A percentile compares a stretch with the other conserved stretches of the same genome.
phyloP scores from a whole-genome alignment of 305 asterid species.

The Fraxinus dipetala region DNA sequence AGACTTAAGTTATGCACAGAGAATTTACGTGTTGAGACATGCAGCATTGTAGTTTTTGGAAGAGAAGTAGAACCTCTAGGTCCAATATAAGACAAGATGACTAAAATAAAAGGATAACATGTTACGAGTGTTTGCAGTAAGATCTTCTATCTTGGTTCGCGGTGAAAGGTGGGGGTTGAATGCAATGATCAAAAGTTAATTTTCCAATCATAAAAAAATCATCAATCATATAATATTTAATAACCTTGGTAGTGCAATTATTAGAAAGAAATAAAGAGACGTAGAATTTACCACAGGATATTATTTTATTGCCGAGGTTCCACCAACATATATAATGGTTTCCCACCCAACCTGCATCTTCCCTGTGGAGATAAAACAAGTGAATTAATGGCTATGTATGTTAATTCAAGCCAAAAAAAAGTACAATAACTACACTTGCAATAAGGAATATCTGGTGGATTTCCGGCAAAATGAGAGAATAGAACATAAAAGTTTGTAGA shows the following conservation, averaged over 20 bases:
- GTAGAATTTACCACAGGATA: slow-evolving; percentile 16
- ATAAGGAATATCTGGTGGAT: background rate
- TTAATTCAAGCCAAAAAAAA: background rate
- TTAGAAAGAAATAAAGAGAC: background rate
- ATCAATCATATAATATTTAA: background rate
- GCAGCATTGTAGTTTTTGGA: background rate
- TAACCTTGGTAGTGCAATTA: background rate
- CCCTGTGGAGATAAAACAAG: slow-evolving; percentile 34
- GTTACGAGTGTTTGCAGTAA: background rate
- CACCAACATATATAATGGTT: slow-evolving; percentile 61
- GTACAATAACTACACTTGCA: background rate
- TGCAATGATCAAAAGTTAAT: background rate
- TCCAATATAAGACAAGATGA: background rate
- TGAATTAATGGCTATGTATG: background rate
- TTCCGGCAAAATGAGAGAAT: background rate
- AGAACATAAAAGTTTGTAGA: background rate
- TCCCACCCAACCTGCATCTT: slow-evolving; percentile 47
- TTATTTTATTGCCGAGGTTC: slow-evolving; percentile 53
- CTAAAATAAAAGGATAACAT: background rate
- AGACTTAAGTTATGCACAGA: background rate
- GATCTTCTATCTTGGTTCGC: background rate
- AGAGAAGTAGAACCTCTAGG: background rate
- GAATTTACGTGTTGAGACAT: background rate
- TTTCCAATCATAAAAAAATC: background rate
- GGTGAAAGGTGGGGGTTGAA: background rate